A percentile compares a stretch with the other conserved stretches of the same genome.
phyloP scores from a whole-genome alignment of 2,329 filamentous ascomycete genomes.

The Fusarium bulbicola region DNA sequence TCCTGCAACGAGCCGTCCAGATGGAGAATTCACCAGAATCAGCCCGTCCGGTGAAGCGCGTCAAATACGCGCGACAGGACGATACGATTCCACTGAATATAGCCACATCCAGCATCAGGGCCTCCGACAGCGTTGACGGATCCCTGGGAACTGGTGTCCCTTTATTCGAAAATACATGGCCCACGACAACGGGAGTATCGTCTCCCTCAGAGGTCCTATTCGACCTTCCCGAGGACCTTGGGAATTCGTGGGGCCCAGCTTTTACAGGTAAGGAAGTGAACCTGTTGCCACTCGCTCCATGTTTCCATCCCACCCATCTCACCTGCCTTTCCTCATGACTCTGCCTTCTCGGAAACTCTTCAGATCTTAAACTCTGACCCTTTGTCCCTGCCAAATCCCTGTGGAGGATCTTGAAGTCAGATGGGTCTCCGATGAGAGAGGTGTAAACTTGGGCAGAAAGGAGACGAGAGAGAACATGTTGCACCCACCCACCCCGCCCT shows the following conservation, averaged over 20 bases:
- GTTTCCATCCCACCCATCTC: neutral
- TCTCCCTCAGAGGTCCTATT: slow-evolving; percentile 38
- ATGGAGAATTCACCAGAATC: slow-evolving; percentile 41
- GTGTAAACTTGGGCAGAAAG: slow-evolving; percentile 19
- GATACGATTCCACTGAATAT: slow-evolving; percentile 26
- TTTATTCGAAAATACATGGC: slow-evolving; percentile 35
- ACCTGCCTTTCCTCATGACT: neutral
- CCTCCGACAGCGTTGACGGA: slow-evolving; percentile 13
- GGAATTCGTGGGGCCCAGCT: slow-evolving; percentile 24
- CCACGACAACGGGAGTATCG: slow-evolving; percentile 18
- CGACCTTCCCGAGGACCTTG: slow-evolving; percentile 29
- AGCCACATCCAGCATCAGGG: slow-evolving; percentile 17
- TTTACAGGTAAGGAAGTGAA: slow-evolving; percentile 39
- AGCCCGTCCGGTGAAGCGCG: slow-evolving; percentile 42
- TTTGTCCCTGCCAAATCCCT: slow-evolving; percentile 15
- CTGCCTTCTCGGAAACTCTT: neutral
- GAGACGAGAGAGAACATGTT: slow-evolving; percentile 40
- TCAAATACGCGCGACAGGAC: slow-evolving; percentile 39
- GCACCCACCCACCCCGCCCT: slow-evolving; percentile 35
- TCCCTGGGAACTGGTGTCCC: slow-evolving; percentile 21
- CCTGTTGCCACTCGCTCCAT: slow-evolving; percentile 12
- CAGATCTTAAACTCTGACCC: slow-evolving; percentile 6
- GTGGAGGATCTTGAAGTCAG: slow-evolving; percentile 31
- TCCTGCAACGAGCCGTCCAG: slow-evolving; percentile 24
- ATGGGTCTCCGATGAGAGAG: slow-evolving; percentile 32